Base-by-base conservation (phyloP, 306 rosid genomes). In the Gillenia trifoliata region DNA sequence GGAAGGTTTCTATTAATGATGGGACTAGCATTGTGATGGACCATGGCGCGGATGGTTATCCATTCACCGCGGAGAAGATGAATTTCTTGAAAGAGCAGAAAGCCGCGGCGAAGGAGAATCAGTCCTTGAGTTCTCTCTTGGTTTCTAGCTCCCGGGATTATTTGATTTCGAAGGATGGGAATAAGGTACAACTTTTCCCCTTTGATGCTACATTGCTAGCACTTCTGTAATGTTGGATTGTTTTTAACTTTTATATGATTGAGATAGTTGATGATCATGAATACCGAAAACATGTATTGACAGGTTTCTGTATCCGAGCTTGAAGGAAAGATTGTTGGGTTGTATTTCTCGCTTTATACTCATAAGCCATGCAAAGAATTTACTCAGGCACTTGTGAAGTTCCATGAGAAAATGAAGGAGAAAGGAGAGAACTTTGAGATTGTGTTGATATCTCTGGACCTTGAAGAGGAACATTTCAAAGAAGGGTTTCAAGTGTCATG, bases 351-450 rank as follows among this genome's bases (percentile, higher is more conserved):
- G 5, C 22, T 72, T 30, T 45, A 20, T 71, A 12, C 50, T 17
- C 29, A 70, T 26, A 49, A 22, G 26, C 38, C 43, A 16, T 87
- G 86, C 70, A 9, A 31, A 30, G 83, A 76, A 26, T 87, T 87
- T 75, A 82, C 80, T 30, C 54, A 75, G 20, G 55, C 31, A 47
- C 90, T 87, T 30, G 33, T 77, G 64, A 84, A 79, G n/a, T 63
- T 75, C 64, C 80, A 84, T 60, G 54, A 80, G 75, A 68, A 45
- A 41, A 71, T 87, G 33, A 82, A 79, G 80, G 85, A 60, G 73
- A 84, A 73, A 54, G 90, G 90, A 26, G 83, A 79, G 73, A 75
- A 29, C n/a, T 87, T 87, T 82, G 90, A 87, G 82, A 49, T 87
- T 64, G 86, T 87, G 71, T 73, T 82, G 59, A 72, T 87, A 71